Base-by-base conservation (phyloP, 805 yeast genomes). In the Pichia phayaonensis region DNA sequence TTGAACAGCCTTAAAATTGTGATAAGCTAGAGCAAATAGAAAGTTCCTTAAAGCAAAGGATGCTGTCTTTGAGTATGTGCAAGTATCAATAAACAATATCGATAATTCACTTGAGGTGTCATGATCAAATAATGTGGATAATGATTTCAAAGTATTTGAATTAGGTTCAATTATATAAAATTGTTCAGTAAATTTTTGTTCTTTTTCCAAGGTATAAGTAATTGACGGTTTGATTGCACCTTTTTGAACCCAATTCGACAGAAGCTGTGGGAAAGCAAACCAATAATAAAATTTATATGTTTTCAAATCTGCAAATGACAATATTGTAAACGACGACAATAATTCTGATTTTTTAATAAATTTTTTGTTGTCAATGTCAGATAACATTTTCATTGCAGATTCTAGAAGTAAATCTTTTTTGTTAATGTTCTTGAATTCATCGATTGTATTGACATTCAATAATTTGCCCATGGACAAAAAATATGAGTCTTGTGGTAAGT, bases 201-300 rank as follows among this genome's bases (percentile, higher is more conserved):
- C 34, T 22, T 22, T 15, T 22, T 34, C 13, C 4, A 15, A 8
- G 7, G 42, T 4, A 15, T 16, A 44, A 2, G 11, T n/a, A 16
- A 44, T 36, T 12, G 45, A 36, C 10, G 26, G 23, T 40, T 22
- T 12, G 5, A 34, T 20, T 40, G 51, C 58, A 51, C 44, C 39
- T 11, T 55, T 40, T 6, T 34, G 38, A 34, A 55, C 44, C 88
- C 89, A 84, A 13, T 69, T 70, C 10, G 80, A 67, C 40, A 72
- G 72, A 34, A 88, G 64, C 1, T 78, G 68, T 0, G 99, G 97
- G 55, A 80, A 81, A 16, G 88, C 84, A 56, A 87, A 76, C 99
- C 99, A 95, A 67, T 94, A 90, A 61, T 78, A 85, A 62, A 85
- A 92, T 60, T 77, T 82, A 70, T 86, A 90, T 67, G 86, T 88